Percentiles rank a stretch among this genome's conserved stretches.
These are phyloP conservation scores for Neurospora sp. DNA, from an alignment of 495 filamentous ascomycete genomes.

Conservation along the genomic window DNA sequence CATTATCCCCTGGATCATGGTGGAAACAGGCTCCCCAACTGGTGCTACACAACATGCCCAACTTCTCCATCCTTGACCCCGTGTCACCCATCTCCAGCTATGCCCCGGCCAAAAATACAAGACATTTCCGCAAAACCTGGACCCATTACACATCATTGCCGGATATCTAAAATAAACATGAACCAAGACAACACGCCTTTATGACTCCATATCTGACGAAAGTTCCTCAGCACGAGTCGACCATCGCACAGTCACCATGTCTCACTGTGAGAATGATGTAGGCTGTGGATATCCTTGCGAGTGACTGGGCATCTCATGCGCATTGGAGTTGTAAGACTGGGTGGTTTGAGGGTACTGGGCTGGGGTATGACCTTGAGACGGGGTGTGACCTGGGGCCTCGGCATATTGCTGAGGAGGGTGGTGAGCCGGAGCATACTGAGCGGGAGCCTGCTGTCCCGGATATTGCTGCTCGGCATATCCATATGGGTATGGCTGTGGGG, in stretches of 20 bases:
- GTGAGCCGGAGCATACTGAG: not conserved
- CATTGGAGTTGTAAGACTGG: not conserved
- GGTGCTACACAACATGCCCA: not conserved
- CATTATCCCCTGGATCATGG: not conserved
- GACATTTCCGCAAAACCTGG: not conserved
- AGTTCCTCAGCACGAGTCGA: not conserved
- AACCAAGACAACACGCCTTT: not conserved
- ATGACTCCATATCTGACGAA: not conserved
- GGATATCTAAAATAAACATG: not conserved
- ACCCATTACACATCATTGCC: not conserved
- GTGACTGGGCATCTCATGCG: not conserved
- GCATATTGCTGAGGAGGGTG: slow-evolving; percentile 5
- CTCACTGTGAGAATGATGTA: not conserved
- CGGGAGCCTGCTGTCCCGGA: slow-evolving; percentile 7
- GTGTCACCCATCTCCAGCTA: not conserved
- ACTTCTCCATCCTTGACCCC: not conserved
- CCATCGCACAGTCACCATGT: not conserved
- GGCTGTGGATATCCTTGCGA: not conserved
- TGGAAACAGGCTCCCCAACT: not conserved
- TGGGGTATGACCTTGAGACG: not conserved
- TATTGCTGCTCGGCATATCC: slow-evolving; percentile 2
- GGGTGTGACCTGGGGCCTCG: not conserved
- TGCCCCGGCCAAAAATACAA: not conserved
- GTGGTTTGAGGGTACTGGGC: not conserved
- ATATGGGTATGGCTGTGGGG: slow-evolving; percentile 8